These are phyloP conservation scores for Ophiostoma sp. DNA, from an alignment of 2,329 filamentous ascomycete species.

Conservation along the genomic window DNA sequence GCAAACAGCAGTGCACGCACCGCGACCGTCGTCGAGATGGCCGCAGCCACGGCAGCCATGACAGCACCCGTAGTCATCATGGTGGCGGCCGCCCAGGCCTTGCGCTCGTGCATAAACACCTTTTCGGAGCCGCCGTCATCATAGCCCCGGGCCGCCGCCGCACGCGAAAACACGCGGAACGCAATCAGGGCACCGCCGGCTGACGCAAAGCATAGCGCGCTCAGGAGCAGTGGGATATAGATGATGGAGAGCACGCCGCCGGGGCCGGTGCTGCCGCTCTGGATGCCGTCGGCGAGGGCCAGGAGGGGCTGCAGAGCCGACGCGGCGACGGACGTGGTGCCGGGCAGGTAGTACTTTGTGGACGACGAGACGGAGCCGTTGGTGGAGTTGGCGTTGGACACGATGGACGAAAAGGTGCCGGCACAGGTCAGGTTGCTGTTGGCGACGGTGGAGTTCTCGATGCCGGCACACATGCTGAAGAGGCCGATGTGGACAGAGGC, in stretches of 20 bases:
- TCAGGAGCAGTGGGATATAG: constrained; percentile 24
- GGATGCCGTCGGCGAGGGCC: constrained; percentile 22
- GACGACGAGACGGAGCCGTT: constrained; percentile 8
- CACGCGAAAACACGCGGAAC: constrained; percentile 11
- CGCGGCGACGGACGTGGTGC: constrained; percentile 22
- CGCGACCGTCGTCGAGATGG: constrained; percentile 25
- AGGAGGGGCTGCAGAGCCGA: constrained; percentile 24
- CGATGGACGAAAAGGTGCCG: constrained; percentile 21
- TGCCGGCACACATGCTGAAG: constrained; percentile 27
- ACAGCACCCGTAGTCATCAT: constrained; percentile 25
- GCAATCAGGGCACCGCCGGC: constrained; percentile 23
- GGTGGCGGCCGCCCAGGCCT: constrained; percentile 19
- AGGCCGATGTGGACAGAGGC: constrained; percentile 28
- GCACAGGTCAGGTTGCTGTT: constrained; percentile 25
- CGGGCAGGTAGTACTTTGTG: constrained; percentile 23
- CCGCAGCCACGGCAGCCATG: constrained; percentile 23
- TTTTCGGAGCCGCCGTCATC: constrained; percentile 4
- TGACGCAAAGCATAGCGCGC: constrained; percentile 23
- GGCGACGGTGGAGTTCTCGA: not conserved
- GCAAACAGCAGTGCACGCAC: constrained; percentile 28
- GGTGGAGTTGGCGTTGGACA: constrained; percentile 15
- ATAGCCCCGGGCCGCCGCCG: not conserved
- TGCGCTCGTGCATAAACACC: not conserved
- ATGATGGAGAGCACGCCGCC: constrained; percentile 24
- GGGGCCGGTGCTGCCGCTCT: constrained; percentile 24